Evolutionary conservation across 2,329 filamentous ascomycete genomes (phyloP).

Genomic region (Fusarium phyllophilum): DNA sequence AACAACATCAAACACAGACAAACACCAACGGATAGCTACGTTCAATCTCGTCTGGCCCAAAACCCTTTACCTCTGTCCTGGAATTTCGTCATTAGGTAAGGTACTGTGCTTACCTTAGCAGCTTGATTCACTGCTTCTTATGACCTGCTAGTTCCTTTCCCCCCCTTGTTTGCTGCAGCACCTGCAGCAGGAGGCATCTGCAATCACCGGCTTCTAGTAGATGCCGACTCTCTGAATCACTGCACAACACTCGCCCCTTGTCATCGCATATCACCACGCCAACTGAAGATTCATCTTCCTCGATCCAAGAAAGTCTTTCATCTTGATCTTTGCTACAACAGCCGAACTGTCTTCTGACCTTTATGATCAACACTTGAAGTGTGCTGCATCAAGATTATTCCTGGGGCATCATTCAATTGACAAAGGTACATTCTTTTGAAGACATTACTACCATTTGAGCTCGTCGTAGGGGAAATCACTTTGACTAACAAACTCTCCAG

Average conservation of each 20-base stretch:
- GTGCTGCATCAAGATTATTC: background rate
- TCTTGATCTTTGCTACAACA: background rate
- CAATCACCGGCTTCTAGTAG: background rate
- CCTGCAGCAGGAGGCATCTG: background rate
- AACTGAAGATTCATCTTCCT: background rate
- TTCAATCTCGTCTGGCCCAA: background rate
- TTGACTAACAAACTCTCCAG: background rate
- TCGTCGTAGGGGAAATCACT: too few species aligned
- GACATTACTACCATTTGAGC: too few species aligned
- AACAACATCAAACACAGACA: background rate
- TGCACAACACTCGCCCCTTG: background rate
- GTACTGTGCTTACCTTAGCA: background rate
- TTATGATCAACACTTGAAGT: background rate
- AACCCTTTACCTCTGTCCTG: too few species aligned
- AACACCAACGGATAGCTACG: constrained; percentile 3
- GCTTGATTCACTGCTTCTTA: background rate
- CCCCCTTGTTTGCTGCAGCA: background rate
- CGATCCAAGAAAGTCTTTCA: background rate
- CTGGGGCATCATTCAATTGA: background rate
- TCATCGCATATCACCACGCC: background rate
- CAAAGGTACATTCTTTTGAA: background rate
- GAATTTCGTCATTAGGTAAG: background rate
- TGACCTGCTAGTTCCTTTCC: background rate
- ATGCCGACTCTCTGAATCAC: constrained; percentile 20
- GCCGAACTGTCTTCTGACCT: background rate